Base-by-base conservation (phyloP, 1,139 yeast species). In the Kodamaea ohmeri region DNA sequence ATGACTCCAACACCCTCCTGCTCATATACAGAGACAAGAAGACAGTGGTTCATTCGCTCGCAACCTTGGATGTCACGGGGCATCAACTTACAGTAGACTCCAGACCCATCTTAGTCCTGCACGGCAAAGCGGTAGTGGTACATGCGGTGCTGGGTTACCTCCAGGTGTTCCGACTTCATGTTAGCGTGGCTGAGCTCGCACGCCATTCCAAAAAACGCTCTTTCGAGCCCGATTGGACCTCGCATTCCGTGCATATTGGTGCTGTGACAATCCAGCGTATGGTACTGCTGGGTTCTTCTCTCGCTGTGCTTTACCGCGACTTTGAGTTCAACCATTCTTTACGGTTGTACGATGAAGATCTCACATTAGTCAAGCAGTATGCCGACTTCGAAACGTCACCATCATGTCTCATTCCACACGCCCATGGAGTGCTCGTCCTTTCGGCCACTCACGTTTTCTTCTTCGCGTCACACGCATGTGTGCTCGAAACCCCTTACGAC, bases 271-370 rank as follows among this genome's bases (percentile, higher is more conserved):
- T 67, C 0, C 52, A 53, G 35, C 58, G 58, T 39, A 47, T 66
- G 38, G 51, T 49, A 1, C 32, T 47, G 4, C 35, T 52, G 8
- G 33, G 34, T 2, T 27, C 42, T 11, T 32, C 45, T 3, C 21
- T 68, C 9, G 68, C 69, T 0, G 45, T 67, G 1, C 45, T 67
- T 12, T 67, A 66, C 44, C 51, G 73, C 24, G 73, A 67, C 38
- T 59, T 60, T 32, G 60, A 62, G 33, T 63, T 59, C 43, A 52
- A 55, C 30, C 60, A 54, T 37, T 61, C 67, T 3, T 41, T 69
- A 32, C 48, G 75, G 22, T 58, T 51, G 41, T 66, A 64, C 43
- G 24, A 25, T 12, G 43, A 39, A 8, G 38, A 37, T 2, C 41
- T 57, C 19, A 37, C 31, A 0, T 35, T 48, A 31, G 13, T 28